Percentiles rank a stretch among this genome's conserved stretches.
These are phyloP conservation scores for Dactylonectria macrodidyma DNA, from an alignment of 2,329 filamentous ascomycete species.

Conservation along the genomic window DNA sequence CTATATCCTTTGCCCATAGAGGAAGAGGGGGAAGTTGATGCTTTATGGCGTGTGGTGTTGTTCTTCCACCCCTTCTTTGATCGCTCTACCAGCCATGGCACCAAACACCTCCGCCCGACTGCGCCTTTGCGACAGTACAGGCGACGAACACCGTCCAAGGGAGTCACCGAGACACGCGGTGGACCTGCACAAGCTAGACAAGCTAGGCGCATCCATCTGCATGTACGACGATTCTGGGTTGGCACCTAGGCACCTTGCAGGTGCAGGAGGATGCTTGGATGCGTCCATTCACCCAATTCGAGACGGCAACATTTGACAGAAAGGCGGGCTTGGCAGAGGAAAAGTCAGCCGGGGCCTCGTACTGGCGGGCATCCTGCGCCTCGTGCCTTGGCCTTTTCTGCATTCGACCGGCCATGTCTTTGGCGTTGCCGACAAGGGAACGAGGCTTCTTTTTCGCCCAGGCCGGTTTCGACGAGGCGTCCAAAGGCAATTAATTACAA, in stretches of 20 bases:
- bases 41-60: no score
- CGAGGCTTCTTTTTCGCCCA: conserved; percentile 13
- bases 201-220: background rate
- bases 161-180: conserved; percentile 26
- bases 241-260: conserved; percentile 32
- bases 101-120: conserved; percentile 20
- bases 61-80: no score
- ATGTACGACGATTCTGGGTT: conserved; percentile 8
- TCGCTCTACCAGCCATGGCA: conserved; percentile 20
- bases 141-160: conserved; percentile 23
- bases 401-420: conserved; percentile 18
- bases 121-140: conserved; percentile 25
- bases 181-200: conserved; percentile 11
- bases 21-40: no score
- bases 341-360: conserved; percentile 18
- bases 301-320: conserved; percentile 32
- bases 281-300: conserved; percentile 20
- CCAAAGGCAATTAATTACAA: conserved; percentile 6
- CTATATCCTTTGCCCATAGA: no score
- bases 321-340: background rate
- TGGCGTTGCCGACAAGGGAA: background rate
- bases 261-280: conserved; percentile 14
- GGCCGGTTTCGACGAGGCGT: background rate
- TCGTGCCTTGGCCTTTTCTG: conserved; percentile 11
- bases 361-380: conserved; percentile 16